A percentile compares a stretch with the other conserved stretches of the same genome.
phyloP scores from a whole-genome alignment of 2,329 filamentous ascomycete genomes.

The Fulvia fulva region DNA sequence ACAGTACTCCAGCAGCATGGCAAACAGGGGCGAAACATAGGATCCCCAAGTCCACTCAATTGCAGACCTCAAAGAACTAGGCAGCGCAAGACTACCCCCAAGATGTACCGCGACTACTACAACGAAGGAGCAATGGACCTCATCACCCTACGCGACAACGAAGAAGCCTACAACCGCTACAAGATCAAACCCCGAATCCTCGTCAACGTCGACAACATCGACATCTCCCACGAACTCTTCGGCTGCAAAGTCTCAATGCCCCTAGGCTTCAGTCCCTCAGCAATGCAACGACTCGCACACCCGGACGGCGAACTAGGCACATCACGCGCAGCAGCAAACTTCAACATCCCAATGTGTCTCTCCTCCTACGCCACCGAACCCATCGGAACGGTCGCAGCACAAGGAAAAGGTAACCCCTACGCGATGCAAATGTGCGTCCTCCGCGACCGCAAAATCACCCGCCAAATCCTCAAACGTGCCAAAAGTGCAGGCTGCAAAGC shows the following conservation, averaged over 20 bases:
- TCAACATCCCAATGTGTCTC: constrained; percentile 46
- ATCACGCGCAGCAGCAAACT: constrained; percentile 44
- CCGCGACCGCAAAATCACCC: constrained; percentile 49
- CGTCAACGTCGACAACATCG: constrained; percentile 36
- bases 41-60: constrained; percentile 17
- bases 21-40: constrained; percentile 10
- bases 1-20: constrained; percentile 5
- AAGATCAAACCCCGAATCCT: constrained; percentile 38
- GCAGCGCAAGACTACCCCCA: constrained; percentile 13
- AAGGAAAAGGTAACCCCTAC: constrained; percentile 42
- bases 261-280: constrained; percentile 51
- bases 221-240: constrained; percentile 43
- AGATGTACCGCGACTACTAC: constrained; percentile 31
- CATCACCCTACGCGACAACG: constrained; percentile 44
- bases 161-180: constrained; percentile 47
- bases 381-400: constrained; percentile 48
- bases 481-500: constrained; percentile 49
- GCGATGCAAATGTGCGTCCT: constrained; percentile 54
- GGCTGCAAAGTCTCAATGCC: constrained; percentile 44
- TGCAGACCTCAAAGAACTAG: constrained; percentile 9
- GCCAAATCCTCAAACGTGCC: constrained; percentile 32
- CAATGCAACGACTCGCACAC: constrained; percentile 52
- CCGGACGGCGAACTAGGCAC: constrained; percentile 50
- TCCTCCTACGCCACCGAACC: constrained; percentile 46
- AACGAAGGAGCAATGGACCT: constrained; percentile 34